These are phyloP conservation scores for Phialophora macrospora DNA, from an alignment of 2,329 filamentous ascomycete genomes.

Conservation along the genomic window DNA sequence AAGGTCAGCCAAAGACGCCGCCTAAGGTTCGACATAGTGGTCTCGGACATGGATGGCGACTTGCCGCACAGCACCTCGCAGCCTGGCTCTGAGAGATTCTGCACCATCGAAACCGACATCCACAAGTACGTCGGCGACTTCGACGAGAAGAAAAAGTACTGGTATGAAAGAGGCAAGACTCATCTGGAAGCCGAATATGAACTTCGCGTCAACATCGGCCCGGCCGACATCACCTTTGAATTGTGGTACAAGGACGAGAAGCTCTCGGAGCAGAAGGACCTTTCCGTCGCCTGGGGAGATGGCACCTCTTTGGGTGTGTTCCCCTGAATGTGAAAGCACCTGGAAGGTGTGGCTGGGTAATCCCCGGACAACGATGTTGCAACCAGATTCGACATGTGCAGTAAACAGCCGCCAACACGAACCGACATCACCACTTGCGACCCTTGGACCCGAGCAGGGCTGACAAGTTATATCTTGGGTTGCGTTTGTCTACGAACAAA, in stretches of 20 bases:
- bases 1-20: too few species aligned
- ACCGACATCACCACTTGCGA: too few species aligned
- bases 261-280: not conserved
- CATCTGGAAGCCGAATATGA: not conserved
- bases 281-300: not conserved
- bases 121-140: not conserved
- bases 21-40: not conserved
- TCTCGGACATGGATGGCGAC: not conserved
- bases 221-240: not conserved
- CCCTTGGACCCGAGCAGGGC: too few species aligned
- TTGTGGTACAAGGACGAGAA: not conserved
- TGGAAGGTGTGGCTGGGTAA: too few species aligned
- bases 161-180: not conserved
- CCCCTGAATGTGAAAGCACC: not conserved
- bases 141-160: not conserved
- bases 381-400: too few species aligned
- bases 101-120: not conserved
- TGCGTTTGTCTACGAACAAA: too few species aligned
- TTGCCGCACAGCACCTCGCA: not conserved
- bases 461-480: too few species aligned
- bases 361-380: too few species aligned
- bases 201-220: not conserved
- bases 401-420: too few species aligned
- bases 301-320: not conserved
- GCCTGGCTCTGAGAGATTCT: not conserved